Base-by-base conservation (phyloP, 805 yeast species). In the Lipomyces sp. region DNA sequence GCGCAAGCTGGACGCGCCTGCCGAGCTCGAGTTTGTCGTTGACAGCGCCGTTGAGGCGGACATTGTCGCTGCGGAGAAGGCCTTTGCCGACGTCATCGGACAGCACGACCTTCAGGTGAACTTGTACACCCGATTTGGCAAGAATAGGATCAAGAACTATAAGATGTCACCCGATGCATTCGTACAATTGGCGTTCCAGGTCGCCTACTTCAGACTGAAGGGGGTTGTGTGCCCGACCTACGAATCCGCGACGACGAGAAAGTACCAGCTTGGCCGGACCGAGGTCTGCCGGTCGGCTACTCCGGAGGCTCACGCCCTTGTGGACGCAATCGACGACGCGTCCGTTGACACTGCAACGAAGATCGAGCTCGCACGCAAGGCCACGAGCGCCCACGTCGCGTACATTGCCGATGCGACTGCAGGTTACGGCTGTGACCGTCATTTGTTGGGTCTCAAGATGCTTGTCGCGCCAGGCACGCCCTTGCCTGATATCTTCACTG, bases 191-290 rank as follows among this genome's bases (percentile, higher is more conserved):
- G 66, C 89, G 61, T 80, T 91, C 64, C 98, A 91, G 75, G 76
- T 93, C 57, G 96, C 95, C 18, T 84, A 88, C 70, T 91, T 74
- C 74, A 89, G 88, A 70, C 74, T 82, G 70, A 77, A 86, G 36
- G 95, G 95, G 21, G 79, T 77, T 47, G 74, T 81, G 47, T 78
- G 91, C 65, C 96, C 97, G 57, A 91, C 97, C 11, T 91, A 91
- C 70, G 98, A 91, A 70, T 83, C 95, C 45, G 96, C 97, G 2
- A 87, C 98, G 19, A 91, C 97, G 1, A 81, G 98, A 69, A 83
- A 81, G 67, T 91, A 76, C 69, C 84, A 81, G 65, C 82, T 79
- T 63, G 98, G 98, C 49, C 81, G 98, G 68, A 91, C 98, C 7
- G 98, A 91, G 70, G 85, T 96, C 22, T 88, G 93, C 55, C 79